Conservation (phyloP, 768 basidiomycete species). For the Tricholomella constricta region DNA sequence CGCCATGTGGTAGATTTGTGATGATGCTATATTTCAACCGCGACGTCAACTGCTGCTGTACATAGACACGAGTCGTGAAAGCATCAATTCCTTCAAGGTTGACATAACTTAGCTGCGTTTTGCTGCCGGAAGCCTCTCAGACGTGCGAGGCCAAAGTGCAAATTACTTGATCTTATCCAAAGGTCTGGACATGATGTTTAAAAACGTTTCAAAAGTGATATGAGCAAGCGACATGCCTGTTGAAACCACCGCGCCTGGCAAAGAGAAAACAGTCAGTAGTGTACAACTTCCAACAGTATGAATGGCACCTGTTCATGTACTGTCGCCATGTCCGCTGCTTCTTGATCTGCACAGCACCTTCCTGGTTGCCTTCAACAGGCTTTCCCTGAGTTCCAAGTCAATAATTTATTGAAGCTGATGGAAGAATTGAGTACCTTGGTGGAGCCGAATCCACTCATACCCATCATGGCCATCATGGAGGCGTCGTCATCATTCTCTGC, state of each 20-base stretch:
- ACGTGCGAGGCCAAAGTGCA: too few species aligned
- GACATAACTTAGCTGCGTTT: slow-evolving; percentile 18
- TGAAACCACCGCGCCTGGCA: slow-evolving; percentile 79
- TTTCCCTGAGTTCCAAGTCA: slow-evolving; percentile 56
- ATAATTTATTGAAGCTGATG: background rate
- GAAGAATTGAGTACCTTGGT: slow-evolving; percentile 67
- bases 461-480: slow-evolving; percentile 91
- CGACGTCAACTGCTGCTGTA: slow-evolving; percentile 2
- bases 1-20: slow-evolving; percentile 9
- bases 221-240: slow-evolving; percentile 50
- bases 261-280: slow-evolving; percentile 13
- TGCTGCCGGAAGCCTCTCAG: background rate
- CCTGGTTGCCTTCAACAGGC: slow-evolving; percentile 81
- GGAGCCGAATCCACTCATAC: slow-evolving; percentile 80
- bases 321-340: slow-evolving; percentile 93
- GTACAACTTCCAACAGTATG: background rate
- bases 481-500: slow-evolving; percentile 67
- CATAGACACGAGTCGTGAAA: slow-evolving; percentile 16
- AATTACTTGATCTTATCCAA: slow-evolving; percentile 90
- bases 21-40: background rate
- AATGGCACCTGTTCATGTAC: slow-evolving; percentile 90
- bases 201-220: background rate
- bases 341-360: slow-evolving; percentile 65
- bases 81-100: slow-evolving; percentile 7
- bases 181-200: slow-evolving; percentile 55